Evolutionary conservation across 495 filamentous ascomycete genomes (phyloP).

Genomic region (Penicillium odoratum): DNA sequence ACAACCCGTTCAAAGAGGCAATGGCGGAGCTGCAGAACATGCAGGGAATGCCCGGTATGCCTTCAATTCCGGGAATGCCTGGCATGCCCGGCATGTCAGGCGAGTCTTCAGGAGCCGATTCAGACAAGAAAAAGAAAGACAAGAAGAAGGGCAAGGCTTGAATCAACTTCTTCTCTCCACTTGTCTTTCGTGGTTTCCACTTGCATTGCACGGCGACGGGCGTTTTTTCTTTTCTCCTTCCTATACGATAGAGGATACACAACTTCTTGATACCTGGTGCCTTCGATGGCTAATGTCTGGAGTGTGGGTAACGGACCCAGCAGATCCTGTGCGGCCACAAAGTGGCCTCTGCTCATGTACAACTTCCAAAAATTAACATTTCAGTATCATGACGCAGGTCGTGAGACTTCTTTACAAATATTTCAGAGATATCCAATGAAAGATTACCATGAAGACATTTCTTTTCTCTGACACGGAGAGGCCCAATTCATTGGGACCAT

Average conservation of each 20-base stretch:
- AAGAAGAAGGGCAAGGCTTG: conserved; percentile 52
- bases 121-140: conserved; percentile 50
- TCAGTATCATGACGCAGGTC: background rate
- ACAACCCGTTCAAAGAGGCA: conserved; percentile 96
- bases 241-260: conserved; percentile 18
- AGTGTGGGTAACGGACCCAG: background rate
- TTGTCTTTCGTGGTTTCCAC: conserved; percentile 18
- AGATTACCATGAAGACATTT: background rate
- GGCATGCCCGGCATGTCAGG: conserved; percentile 38
- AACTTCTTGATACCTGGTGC: conserved; percentile 19
- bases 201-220: conserved; percentile 42
- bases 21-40: conserved; percentile 86
- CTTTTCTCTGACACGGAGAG: background rate
- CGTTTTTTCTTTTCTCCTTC: conserved; percentile 28
- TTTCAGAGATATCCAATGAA: background rate
- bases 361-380: conserved; percentile 7
- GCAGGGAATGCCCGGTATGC: conserved; percentile 54
- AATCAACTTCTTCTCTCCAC: conserved; percentile 6
- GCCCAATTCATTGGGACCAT: too few relatives aligned
- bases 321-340: background rate
- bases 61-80: conserved; percentile 44
- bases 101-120: conserved; percentile 37
- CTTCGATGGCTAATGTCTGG: background rate
- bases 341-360: conserved; percentile 13
- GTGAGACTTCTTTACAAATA: background rate